Evolutionary conservation across 2,329 filamentous ascomycete genomes (phyloP), one percentile per base, ranked within the genome.

Genomic region (Shiraia bambusicola): DNA sequence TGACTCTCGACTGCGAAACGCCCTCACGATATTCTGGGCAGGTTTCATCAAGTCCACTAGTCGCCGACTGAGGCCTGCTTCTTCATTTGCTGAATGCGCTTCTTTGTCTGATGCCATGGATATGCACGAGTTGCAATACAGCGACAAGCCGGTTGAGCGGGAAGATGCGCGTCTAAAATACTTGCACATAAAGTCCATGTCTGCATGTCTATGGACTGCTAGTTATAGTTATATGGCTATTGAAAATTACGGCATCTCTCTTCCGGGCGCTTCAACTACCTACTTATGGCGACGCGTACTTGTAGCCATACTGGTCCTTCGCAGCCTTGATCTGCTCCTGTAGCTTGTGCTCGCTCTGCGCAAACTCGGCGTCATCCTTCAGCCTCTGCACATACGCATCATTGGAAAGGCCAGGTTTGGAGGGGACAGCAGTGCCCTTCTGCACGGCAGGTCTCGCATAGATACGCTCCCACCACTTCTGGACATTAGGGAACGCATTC

Each of bases 301-400:
- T 72, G 60, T 75, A 75, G 5, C 66, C 61, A 49, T 74, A 74
- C 53, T 74, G 59, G 52, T 73, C 66, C 56, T 74, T 73, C 8
- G 71, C 71, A 40, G 66, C 67, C 42, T 68, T 60, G 38, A 67
- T 58, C 34, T 67, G 38, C 31, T 69, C 62, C 40, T 48, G 52
- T 15, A 72, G 41, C 45, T 66, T 55, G 26, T 71, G 66, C 47
- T 76, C 69, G 57, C 71, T 69, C 63, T 74, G 66, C 56, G 68
- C 73, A 47, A 72, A 74, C 45, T 77, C 76, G 15, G 69, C 63
- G 26, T 79, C 73, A 3, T 73, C 66, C 56, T 72, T 69, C 42
- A 78, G 36, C 17, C 66, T 66, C 61, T 71, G 61, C 49, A 64
- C 42, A 38, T 76, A 65, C 2, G 54, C 45, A 1, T 59, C 68